Conservation (phyloP, 306 rosid genomes). For the Glycine soja region DNA sequence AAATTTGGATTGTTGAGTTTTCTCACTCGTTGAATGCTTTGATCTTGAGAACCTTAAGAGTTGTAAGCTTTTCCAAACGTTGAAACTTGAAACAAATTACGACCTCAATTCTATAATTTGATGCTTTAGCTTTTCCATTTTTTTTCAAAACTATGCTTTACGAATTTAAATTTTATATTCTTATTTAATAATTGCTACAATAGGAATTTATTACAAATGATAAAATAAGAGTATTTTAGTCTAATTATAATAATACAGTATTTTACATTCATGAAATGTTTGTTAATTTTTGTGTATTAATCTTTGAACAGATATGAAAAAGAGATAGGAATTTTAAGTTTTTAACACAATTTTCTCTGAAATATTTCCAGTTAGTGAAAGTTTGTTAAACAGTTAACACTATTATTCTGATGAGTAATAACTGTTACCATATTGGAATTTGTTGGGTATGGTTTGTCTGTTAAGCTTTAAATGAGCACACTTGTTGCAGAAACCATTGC, state of each 20-base stretch:
- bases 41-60: slow-evolving; percentile 21
- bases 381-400: not conserved
- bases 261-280: not conserved
- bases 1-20: not conserved
- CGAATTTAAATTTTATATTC: not conserved
- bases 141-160: not conserved
- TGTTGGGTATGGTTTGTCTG: slow-evolving; percentile 2
- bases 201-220: not conserved
- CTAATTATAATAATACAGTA: not conserved
- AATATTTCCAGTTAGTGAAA: not conserved
- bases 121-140: not conserved
- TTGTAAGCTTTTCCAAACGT: not conserved
- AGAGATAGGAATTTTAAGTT: not conserved
- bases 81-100: not conserved
- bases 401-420: slow-evolving; percentile 14
- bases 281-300: not conserved
- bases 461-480: slow-evolving; percentile 4
- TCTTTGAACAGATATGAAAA: not conserved
- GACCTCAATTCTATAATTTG: not conserved
- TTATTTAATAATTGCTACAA: not conserved
- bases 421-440: not conserved
- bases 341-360: not conserved
- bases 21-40: not conserved
- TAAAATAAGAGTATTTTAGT: not conserved
- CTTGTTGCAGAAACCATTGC: not conserved